Evolutionary conservation across 106 monocot genomes (phyloP).

Genomic region (Dioscorea dumetorum): DNA sequence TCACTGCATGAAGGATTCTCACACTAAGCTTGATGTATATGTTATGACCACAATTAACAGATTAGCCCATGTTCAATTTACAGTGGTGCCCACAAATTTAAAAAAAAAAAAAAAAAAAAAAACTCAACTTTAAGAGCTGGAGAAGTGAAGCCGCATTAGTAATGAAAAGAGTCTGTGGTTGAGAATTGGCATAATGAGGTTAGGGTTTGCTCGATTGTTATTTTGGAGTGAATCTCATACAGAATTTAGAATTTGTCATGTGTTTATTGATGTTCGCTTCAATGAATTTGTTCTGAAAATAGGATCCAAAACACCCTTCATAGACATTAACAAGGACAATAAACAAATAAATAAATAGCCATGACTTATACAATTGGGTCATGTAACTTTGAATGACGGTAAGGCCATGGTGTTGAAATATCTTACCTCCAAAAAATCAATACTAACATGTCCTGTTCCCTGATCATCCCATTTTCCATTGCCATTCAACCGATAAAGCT

Average conservation of each 20-base stretch:
- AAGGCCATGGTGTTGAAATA: neutral
- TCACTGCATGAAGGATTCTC: too few species aligned
- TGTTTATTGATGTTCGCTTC: neutral
- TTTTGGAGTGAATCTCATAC: too few species aligned
- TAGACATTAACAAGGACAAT: neutral
- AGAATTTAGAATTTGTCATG: too few species aligned
- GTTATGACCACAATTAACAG: neutral
- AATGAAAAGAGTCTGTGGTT: neutral
- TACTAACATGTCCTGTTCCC: slow-evolving; percentile 88
- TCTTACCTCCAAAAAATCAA: slow-evolving; percentile 85
- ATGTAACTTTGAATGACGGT: neutral
- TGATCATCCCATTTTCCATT: slow-evolving; percentile 96
- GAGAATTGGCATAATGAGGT: too few species aligned
- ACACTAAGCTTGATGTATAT: neutral
- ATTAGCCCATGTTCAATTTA: neutral
- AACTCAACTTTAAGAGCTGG: neutral
- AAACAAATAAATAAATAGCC: neutral
- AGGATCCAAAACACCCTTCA: neutral
- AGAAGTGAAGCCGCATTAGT: neutral
- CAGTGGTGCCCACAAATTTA: neutral
- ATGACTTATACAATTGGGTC: neutral
- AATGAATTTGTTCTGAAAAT: neutral
- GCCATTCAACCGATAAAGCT: slow-evolving; percentile 78
- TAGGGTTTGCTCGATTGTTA: too few species aligned
- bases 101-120: neutral